phyloP scores from a whole-genome alignment of 106 monocot genomes.

The Phalaenopsis aphrodite region DNA sequence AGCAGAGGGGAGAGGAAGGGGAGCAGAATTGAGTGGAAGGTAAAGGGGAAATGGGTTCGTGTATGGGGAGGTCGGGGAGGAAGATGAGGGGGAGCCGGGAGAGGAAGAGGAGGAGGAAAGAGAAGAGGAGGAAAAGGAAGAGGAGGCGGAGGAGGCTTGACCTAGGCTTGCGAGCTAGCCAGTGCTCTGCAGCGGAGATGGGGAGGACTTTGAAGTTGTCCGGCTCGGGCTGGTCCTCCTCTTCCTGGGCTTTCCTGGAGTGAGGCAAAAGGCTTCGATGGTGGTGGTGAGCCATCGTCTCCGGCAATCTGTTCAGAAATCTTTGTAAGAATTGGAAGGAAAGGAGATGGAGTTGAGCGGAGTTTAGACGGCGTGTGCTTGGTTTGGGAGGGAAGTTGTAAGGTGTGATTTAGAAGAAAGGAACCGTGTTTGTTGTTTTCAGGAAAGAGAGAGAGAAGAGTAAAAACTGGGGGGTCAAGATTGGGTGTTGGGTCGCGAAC shows the following conservation, averaged over 20 bases:
- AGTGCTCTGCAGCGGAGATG: background rate
- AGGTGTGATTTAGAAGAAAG: background rate
- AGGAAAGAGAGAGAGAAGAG: background rate
- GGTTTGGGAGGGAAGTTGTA: too few relatives aligned
- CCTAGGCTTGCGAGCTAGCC: background rate
- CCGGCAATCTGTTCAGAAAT: background rate
- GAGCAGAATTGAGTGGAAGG: slow-evolving; percentile 3
- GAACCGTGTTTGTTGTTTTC: background rate
- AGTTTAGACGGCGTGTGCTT: too few relatives aligned
- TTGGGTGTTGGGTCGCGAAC: too few relatives aligned
- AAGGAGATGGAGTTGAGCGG: background rate
- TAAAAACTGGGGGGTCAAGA: too few relatives aligned
- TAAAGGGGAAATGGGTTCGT: background rate
- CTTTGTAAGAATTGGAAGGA: background rate
- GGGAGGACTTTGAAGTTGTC: background rate
- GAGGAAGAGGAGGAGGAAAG: background rate
- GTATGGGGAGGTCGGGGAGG: background rate
- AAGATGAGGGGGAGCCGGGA: background rate
- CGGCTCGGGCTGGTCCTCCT: background rate
- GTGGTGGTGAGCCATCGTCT: background rate
- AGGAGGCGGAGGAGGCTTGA: background rate
- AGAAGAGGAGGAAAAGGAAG: background rate
- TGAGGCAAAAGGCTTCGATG: background rate
- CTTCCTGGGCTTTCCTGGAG: background rate
- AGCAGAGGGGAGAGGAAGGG: slow-evolving; percentile 21